A percentile compares a stretch with the other conserved stretches of the same genome.
Evolutionary conservation across 2,329 filamentous ascomycete species (phyloP).

Genomic region (Botryosphaeria dothidea): DNA sequence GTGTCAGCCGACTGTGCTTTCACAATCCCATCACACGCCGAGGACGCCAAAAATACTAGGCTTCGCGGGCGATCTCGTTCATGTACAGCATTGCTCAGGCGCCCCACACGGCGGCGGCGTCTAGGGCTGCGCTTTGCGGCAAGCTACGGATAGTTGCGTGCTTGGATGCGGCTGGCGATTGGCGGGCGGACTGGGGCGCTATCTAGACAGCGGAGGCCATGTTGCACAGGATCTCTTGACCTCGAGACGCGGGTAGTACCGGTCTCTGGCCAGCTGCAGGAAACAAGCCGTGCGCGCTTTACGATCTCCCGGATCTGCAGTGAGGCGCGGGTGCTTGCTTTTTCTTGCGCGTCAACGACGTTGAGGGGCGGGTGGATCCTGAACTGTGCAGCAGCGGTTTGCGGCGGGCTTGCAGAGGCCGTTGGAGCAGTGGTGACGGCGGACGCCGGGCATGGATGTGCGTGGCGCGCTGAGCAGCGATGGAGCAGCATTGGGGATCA

Average conservation of each 20-base stretch:
- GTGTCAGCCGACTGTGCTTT: slow-evolving; percentile 14
- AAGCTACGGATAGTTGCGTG: neutral
- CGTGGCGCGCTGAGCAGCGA: neutral
- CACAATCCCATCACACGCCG: slow-evolving; percentile 14
- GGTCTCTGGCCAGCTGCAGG: neutral
- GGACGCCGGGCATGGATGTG: slow-evolving; percentile 1
- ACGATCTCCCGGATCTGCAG: slow-evolving; percentile 16
- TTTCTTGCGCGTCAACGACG: neutral
- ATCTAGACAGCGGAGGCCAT: neutral
- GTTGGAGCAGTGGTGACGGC: neutral
- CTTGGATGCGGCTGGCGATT: neutral
- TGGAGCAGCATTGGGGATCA: neutral
- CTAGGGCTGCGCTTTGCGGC: slow-evolving; percentile 7
- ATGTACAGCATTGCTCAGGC: neutral
- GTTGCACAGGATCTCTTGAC: slow-evolving; percentile 9
- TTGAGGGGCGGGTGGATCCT: neutral
- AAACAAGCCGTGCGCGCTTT: slow-evolving; percentile 2
- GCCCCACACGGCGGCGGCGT: neutral
- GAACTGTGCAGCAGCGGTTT: neutral
- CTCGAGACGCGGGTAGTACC: neutral
- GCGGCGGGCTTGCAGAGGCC: neutral
- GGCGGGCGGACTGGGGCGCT: neutral
- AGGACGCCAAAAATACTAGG: neutral
- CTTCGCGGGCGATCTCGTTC: neutral
- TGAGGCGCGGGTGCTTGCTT: slow-evolving; percentile 1